phyloP scores from a whole-genome alignment of 2,329 filamentous ascomycete genomes.

The Ceratocystis variospora region DNA sequence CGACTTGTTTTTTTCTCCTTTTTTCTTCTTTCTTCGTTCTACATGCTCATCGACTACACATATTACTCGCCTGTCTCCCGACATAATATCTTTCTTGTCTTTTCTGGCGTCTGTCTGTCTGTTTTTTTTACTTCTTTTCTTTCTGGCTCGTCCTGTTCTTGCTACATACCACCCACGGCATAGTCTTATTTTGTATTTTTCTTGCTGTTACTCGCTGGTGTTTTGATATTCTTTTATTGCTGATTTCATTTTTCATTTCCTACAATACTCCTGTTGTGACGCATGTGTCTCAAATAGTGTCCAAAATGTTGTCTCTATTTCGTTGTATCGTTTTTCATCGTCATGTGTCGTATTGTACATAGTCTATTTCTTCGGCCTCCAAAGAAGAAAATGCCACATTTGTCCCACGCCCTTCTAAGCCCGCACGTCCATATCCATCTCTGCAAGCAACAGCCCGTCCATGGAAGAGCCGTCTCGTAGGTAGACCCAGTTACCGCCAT shows the following conservation, averaged over 20 bases:
- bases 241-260: neutral
- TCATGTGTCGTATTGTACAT: slow-evolving; percentile 2
- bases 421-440: slow-evolving; percentile 54
- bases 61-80: neutral
- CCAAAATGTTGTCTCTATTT: too few relatives aligned
- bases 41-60: neutral
- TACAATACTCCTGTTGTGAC: neutral
- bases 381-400: neutral
- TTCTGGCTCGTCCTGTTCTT: neutral
- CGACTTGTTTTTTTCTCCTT: slow-evolving; percentile 11
- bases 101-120: neutral
- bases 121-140: neutral
- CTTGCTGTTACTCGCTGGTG: neutral
- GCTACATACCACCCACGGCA: slow-evolving; percentile 3
- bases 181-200: neutral
- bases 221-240: neutral
- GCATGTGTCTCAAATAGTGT: neutral
- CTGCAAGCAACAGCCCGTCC: slow-evolving; percentile 56
- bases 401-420: neutral
- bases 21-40: neutral
- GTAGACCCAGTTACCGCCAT: slow-evolving; percentile 79
- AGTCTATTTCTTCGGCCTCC: neutral
- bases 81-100: neutral
- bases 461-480: slow-evolving; percentile 67
- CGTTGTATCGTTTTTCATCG: neutral